These are phyloP conservation scores for Crithidia sp. DNA, from an alignment of 208 protist species.

Conservation along the genomic window DNA sequence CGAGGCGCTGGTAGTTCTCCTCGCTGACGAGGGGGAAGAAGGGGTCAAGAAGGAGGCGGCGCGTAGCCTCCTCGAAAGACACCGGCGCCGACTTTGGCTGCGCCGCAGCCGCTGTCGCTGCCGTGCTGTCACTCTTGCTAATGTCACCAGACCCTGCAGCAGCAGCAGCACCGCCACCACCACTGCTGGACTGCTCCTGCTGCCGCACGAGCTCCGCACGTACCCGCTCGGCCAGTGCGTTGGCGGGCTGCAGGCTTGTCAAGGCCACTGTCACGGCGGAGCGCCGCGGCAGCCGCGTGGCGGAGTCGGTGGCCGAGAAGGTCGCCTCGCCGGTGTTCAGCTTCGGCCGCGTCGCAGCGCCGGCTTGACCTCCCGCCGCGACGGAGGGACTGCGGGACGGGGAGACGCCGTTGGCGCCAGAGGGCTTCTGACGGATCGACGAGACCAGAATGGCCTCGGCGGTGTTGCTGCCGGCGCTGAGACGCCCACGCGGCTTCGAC, in stretches of 20 bases:
- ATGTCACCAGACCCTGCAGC: not conserved
- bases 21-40: slow-evolving; percentile 69
- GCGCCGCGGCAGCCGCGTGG: slow-evolving; percentile 21
- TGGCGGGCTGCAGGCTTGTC: slow-evolving; percentile 20
- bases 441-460: slow-evolving; percentile 18
- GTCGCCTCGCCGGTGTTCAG: slow-evolving; percentile 9
- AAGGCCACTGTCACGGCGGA: slow-evolving; percentile 22
- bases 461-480: slow-evolving; percentile 1
- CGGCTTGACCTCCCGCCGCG: not conserved
- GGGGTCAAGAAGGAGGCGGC: slow-evolving; percentile 50
- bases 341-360: slow-evolving; percentile 16
- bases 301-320: slow-evolving; percentile 4
- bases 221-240: slow-evolving; percentile 19
- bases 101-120: not conserved
- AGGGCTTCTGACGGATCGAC: slow-evolving; percentile 30
- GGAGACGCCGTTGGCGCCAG: too few species aligned
- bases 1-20: slow-evolving; percentile 77
- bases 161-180: not conserved
- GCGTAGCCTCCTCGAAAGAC: slow-evolving; percentile 21
- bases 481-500: slow-evolving; percentile 17
- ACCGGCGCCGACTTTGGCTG: not conserved
- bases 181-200: slow-evolving; percentile 1
- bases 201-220: slow-evolving; percentile 24
- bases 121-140: not conserved
- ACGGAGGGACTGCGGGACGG: too few species aligned